Evolutionary conservation across 352 stramenopile species (phyloP), one percentile per base, ranked within the genome.

Genomic region (Paralagenidium karlingii): DNA sequence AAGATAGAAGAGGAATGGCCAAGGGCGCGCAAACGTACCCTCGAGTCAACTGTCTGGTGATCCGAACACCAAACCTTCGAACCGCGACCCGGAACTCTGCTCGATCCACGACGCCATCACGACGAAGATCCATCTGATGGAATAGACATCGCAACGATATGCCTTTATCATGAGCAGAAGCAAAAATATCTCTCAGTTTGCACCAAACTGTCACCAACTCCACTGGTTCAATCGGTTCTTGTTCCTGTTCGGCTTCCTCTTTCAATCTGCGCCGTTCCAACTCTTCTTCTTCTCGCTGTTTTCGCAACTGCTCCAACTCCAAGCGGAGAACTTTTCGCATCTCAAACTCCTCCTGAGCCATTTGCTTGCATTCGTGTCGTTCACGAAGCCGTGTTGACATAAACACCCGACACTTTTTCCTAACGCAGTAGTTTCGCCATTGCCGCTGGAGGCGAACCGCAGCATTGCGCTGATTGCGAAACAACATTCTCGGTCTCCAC

Each of bases 1-100:
- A 33, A 10, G 18, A 36, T 5, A 8, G 27, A 5, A 11, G 27
- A 18, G 15, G 11, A 11, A 43, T 33, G 2, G n/a, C 7, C 11
- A 19, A 15, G 12, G 10, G 18, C 3, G n/a, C 18, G 13, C 9
- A n/a, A 25, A 49, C 60, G 22, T 60, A 81, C 55, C 63, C 66
- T 24, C 75, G 63, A 6, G 71, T 80, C 45, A 86, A 58, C 20
- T 65, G 65, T 1, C 75, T 63, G 38, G 80, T 54, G 12, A 89
- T 55, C 4, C 66, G 51, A 8, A 89, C 38, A 0, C 68, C 61
- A 15, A 83, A 77, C 22, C 49, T 47, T 16, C 53, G 48, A 12
- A 64, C 38, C 0, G 71, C 71, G 15, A 57, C n/a, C 19, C 71
- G 66, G 41, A 89, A 58, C 27, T 81, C 63, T 6, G 67, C 62